These are phyloP conservation scores for Aspergillus tanneri DNA, from an alignment of 2,329 filamentous ascomycete species.

Conservation along the genomic window DNA sequence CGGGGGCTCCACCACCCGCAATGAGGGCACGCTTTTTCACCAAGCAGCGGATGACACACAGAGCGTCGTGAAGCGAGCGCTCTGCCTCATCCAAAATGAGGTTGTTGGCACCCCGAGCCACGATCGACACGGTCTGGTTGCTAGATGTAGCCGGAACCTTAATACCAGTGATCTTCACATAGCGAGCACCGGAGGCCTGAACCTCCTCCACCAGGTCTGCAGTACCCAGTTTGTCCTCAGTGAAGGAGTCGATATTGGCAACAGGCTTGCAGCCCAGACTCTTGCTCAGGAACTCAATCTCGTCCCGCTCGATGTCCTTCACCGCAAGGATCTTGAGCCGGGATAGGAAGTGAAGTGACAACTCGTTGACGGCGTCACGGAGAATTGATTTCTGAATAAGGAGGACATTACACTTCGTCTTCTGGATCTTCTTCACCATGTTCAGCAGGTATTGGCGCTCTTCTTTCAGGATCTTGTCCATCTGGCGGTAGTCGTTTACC, in stretches of 20 bases:
- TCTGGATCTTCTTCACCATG: slow-evolving; percentile 99
- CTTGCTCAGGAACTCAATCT: slow-evolving; percentile 99
- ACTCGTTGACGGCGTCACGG: slow-evolving; percentile 94
- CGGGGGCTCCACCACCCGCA: slow-evolving; percentile 90
- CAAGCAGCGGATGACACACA: slow-evolving; percentile 93
- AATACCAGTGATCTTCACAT: slow-evolving; percentile 93
- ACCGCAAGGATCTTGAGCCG: slow-evolving; percentile 93
- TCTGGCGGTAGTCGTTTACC: slow-evolving; percentile 98
- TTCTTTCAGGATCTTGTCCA: slow-evolving; percentile 99
- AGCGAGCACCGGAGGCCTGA: slow-evolving; percentile 79
- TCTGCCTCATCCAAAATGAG: slow-evolving; percentile 97
- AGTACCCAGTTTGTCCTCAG: slow-evolving; percentile 93
- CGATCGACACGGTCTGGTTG: slow-evolving; percentile 85
- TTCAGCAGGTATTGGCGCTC: slow-evolving; percentile 97
- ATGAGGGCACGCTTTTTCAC: slow-evolving; percentile 99
- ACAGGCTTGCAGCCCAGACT: slow-evolving; percentile 98
- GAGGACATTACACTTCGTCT: slow-evolving; percentile 98
- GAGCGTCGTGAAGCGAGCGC: slow-evolving; percentile 92
- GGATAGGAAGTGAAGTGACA: slow-evolving; percentile 94
- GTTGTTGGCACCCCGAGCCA: slow-evolving; percentile 89
- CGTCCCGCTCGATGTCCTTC: slow-evolving; percentile 97
- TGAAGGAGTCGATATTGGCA: slow-evolving; percentile 96
- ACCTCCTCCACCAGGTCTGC: slow-evolving; percentile 94
- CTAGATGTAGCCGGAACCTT: slow-evolving; percentile 61
- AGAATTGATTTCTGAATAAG: slow-evolving; percentile 98